A percentile compares a stretch with the other conserved stretches of the same genome.
These are phyloP conservation scores for Mariannaea elegans DNA, from an alignment of 2,329 filamentous ascomycete species.

Conservation along the genomic window DNA sequence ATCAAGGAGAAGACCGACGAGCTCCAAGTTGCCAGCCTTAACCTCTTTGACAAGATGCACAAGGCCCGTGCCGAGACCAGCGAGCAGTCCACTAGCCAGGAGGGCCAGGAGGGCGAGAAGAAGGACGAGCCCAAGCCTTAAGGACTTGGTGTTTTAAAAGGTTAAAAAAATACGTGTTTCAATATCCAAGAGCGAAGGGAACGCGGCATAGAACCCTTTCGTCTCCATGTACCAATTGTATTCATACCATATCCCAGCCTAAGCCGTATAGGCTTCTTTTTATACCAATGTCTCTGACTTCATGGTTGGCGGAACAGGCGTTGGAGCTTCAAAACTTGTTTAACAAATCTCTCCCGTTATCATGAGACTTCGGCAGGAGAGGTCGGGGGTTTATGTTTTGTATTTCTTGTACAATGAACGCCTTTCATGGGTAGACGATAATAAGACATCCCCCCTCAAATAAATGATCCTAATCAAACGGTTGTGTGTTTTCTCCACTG, in stretches of 20 bases:
- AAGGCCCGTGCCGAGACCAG: constrained; percentile 81
- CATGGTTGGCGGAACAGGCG: constrained; percentile 58
- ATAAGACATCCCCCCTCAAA: constrained; percentile 67
- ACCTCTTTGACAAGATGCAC: constrained; percentile 99
- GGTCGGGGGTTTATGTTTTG: constrained; percentile 52
- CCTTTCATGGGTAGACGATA: constrained; percentile 57
- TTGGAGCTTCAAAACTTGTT: constrained; percentile 61
- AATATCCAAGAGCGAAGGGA: constrained; percentile 46
- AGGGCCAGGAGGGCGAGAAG: constrained; percentile 77
- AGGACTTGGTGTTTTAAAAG: constrained; percentile 43
- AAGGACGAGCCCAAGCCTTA: constrained; percentile 78
- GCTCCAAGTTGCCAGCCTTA: constrained; percentile 93
- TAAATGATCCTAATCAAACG: not conserved
- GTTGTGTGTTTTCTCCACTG: too few species aligned
- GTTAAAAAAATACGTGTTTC: constrained; percentile 39
- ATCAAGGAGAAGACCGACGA: constrained; percentile 99
- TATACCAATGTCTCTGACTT: constrained; percentile 58
- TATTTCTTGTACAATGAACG: constrained; percentile 56
- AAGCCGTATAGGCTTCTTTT: constrained; percentile 45
- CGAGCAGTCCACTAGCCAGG: constrained; percentile 60
- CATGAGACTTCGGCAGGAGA: constrained; percentile 57
- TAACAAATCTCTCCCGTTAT: constrained; percentile 53
- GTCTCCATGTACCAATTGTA: constrained; percentile 59
- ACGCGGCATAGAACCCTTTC: constrained; percentile 47
- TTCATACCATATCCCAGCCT: constrained; percentile 54